Conservation (phyloP, 1,139 yeast genomes). For the Protomyces gravidus region DNA sequence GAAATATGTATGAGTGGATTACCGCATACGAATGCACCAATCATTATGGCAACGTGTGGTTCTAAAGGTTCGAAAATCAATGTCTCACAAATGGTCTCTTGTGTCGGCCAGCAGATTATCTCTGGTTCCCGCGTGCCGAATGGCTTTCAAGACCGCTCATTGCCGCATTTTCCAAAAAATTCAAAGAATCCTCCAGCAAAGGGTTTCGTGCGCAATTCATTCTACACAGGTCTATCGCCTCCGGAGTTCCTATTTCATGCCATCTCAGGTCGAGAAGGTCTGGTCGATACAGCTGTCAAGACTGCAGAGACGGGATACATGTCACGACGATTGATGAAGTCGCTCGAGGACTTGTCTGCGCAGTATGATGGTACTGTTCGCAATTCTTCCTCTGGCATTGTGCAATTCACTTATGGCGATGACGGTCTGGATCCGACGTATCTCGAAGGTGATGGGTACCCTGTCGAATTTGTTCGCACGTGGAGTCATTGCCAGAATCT, state of each 20-base stretch:
- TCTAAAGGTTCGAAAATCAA: constrained; percentile 96
- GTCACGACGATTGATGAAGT: constrained; percentile 98
- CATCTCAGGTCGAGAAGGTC: constrained; percentile 98
- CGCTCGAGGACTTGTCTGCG: constrained; percentile 89
- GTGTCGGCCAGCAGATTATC: constrained; percentile 98
- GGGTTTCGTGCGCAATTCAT: constrained; percentile 95
- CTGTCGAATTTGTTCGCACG: constrained; percentile 86
- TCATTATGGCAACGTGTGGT: constrained; percentile 99
- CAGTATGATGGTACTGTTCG: constrained; percentile 93
- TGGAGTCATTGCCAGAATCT: constrained; percentile 73
- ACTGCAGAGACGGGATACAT: constrained; percentile 99
- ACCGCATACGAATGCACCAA: constrained; percentile 87
- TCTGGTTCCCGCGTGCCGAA: constrained; percentile 99
- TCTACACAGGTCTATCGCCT: constrained; percentile 87
- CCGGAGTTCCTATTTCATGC: constrained; percentile 98
- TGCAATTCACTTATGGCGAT: constrained; percentile 97
- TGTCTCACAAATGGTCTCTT: constrained; percentile 99
- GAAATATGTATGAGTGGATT: constrained; percentile 92
- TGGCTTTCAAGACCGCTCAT: constrained; percentile 97
- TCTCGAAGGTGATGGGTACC: constrained; percentile 98
- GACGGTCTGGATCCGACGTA: constrained; percentile 97
- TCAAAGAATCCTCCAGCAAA: constrained; percentile 97
- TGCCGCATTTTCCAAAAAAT: constrained; percentile 94
- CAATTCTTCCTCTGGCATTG: constrained; percentile 92
- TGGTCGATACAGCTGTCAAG: constrained; percentile 98